Conservation (phyloP, 805 yeast species). For the Suhomyces pyralidae region DNA sequence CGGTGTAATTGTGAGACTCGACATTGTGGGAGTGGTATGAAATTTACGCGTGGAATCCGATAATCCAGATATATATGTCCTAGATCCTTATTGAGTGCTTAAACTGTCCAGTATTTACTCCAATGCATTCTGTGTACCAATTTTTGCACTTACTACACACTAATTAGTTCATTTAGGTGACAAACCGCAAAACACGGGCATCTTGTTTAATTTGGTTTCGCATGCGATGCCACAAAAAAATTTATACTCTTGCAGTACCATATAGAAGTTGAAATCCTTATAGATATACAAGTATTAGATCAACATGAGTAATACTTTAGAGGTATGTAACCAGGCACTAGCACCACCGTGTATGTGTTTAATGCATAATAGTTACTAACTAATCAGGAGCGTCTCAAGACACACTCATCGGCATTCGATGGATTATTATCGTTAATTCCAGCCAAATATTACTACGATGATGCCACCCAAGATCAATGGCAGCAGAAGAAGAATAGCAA, state of each 20-base stretch:
- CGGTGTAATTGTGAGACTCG: conserved; percentile 1
- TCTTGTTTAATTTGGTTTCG: not conserved
- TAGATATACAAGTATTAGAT: conserved; percentile 8
- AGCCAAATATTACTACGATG: conserved; percentile 91
- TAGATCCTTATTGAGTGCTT: not conserved
- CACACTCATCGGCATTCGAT: conserved; percentile 79
- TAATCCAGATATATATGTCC: not conserved
- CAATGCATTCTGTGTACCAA: not conserved
- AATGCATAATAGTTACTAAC: conserved; percentile 17
- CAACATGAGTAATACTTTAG: conserved; percentile 55
- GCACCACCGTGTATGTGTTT: too few species aligned
- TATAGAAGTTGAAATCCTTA: not conserved
- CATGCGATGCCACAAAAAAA: conserved; percentile 2
- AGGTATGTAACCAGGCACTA: conserved; percentile 41
- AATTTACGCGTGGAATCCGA: not conserved
- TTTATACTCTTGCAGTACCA: not conserved
- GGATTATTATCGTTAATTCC: conserved; percentile 89
- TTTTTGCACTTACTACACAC: not conserved
- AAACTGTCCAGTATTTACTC: not conserved
- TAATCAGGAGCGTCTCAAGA: conserved; percentile 63
- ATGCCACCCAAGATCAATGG: conserved; percentile 88
- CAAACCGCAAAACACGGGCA: not conserved
- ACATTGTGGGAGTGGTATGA: not conserved
- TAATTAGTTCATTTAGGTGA: not conserved
- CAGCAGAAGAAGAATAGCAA: conserved; percentile 74